phyloP scores from a whole-genome alignment of 2,329 filamentous ascomycete genomes.

The Colletotrichum sp. region DNA sequence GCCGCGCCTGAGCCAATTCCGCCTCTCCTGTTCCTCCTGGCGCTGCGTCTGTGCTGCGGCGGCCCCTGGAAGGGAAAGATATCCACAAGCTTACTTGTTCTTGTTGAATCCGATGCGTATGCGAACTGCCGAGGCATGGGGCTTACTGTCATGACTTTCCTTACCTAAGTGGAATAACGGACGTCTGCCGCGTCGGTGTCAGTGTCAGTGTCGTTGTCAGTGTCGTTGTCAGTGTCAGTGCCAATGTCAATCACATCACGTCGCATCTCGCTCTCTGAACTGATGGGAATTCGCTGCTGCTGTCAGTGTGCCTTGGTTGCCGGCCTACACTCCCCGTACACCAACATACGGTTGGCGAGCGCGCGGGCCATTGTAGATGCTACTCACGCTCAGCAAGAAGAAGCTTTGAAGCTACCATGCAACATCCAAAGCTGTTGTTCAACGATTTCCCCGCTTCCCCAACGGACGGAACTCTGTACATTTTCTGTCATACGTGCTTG shows the following conservation, averaged over 20 bases:
- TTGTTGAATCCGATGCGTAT: background rate
- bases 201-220: background rate
- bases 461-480: background rate
- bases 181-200: background rate
- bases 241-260: background rate
- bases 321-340: background rate
- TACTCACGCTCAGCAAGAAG: background rate
- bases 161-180: background rate
- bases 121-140: background rate
- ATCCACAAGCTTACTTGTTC: background rate
- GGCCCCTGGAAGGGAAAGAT: background rate
- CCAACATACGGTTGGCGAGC: background rate
- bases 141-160: background rate
- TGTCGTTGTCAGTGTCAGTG: background rate
- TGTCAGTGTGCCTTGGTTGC: background rate
- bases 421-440: background rate
- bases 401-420: background rate
- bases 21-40: background rate
- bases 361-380: background rate
- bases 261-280: background rate
- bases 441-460: background rate
- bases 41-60: background rate
- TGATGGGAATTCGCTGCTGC: background rate
- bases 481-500: background rate
- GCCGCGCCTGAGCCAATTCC: background rate